These are phyloP conservation scores for Diaporthe amygdali DNA, from an alignment of 2,329 filamentous ascomycete species.

Conservation along the genomic window DNA sequence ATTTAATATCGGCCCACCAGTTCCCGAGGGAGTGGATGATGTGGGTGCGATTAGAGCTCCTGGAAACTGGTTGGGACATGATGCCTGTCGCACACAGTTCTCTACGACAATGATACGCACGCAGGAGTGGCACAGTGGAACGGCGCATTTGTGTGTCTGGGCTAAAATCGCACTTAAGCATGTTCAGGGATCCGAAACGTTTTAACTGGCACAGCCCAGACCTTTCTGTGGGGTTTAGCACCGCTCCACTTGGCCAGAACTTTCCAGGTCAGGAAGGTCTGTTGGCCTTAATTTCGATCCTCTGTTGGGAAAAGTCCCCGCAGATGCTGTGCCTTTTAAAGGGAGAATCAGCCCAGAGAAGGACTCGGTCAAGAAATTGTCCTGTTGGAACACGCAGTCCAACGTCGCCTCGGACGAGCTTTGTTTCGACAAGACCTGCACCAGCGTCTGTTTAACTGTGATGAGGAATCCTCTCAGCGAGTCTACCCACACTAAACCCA, in stretches of 20 bases:
- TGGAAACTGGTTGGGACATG: conserved; percentile 3
- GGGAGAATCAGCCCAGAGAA: background rate
- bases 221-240: conserved; percentile 2
- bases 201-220: conserved; percentile 7
- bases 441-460: background rate
- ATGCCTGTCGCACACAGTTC: background rate
- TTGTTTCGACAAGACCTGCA: background rate
- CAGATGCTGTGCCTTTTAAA: background rate
- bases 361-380: background rate
- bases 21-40: background rate
- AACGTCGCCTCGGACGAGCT: background rate
- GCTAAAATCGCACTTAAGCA: conserved; percentile 6
- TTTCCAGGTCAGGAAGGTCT: conserved; percentile 7
- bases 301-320: background rate
- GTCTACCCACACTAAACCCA: background rate
- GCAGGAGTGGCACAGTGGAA: conserved; percentile 1
- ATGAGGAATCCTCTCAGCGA: background rate
- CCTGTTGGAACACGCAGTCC: background rate
- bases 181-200: conserved; percentile 11
- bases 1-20: conserved; percentile 1
- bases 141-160: background rate
- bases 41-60: background rate
- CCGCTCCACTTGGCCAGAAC: background rate
- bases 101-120: background rate
- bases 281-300: conserved; percentile 6